Evolutionary conservation across 768 basidiomycete species (phyloP), one percentile per base, ranked within the genome.

Genomic region (Termitomyces sp.): DNA sequence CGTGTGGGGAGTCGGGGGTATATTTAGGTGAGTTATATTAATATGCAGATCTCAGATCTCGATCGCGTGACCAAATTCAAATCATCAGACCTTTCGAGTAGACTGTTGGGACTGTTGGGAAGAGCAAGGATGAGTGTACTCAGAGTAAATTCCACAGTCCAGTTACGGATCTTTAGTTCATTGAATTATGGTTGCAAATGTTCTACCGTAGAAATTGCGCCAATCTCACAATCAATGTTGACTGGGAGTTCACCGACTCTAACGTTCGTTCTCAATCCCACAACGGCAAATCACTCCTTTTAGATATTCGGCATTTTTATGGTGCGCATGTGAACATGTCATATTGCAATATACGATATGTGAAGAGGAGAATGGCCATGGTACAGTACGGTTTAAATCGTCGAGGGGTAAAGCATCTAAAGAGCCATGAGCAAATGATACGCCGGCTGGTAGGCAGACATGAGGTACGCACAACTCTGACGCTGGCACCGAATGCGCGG

Each of bases 391-490:
- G 71, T 77, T 86, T 75, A 91, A 72, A 90, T 88, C 69, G 78
- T 87, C 69, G 91, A 93, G 51, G 92, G 92, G 77, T 93, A 95
- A 65, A 95, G 85, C 93, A 95, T 95, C 92, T 93, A 45, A 56
- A 42, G 33, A 22, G 18, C 60, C 44, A 15, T 60, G 47, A 26
- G 48, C 29, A 62, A n/a, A 34, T 51, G 58, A 45, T 7, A 54
- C 57, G 20, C 6, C 31, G 31, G 42, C 22, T 29, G 52, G 37
- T 42, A 51, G 60, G 31, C 5, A 52, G 60, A 34, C 3, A 34
- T 41, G 6, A 22, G 24, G 18, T 55, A 84, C 90, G 64, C 76
- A 96, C 93, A 74, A 96, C 81, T 72, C 94, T 88, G 72, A 94
- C 88, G 68, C 83, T 83, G 56, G 94, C 94, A 76, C 95, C 96